phyloP scores from a whole-genome alignment of 257 asterid genomes.

The Verbena officinalis region DNA sequence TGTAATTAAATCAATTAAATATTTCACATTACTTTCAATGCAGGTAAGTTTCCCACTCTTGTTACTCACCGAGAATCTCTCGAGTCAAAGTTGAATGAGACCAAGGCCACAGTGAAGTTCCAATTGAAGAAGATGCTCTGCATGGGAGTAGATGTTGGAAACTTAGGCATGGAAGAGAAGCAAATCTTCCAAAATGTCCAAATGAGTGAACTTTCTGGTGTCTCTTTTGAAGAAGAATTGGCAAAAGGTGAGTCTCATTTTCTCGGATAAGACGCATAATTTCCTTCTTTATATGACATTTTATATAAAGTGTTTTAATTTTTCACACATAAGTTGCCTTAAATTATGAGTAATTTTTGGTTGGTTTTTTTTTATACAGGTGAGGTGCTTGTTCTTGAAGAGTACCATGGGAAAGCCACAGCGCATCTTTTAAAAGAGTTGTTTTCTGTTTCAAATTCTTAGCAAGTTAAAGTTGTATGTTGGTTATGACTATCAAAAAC shows the following conservation, averaged over 20 bases:
- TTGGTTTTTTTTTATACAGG: slow-evolving; percentile 36
- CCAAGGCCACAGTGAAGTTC: slow-evolving; percentile 57
- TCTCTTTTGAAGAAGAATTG: slow-evolving; percentile 58
- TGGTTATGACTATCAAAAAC: background rate
- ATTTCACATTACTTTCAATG: background rate
- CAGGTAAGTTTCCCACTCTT: slow-evolving; percentile 61
- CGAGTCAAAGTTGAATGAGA: slow-evolving; percentile 55
- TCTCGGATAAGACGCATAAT: background rate
- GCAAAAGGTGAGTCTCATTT: slow-evolving; percentile 46
- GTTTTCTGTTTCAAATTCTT: background rate
- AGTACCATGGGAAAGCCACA: slow-evolving; percentile 60
- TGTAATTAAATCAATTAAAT: too few relatives aligned
- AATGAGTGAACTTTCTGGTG: slow-evolving; percentile 56
- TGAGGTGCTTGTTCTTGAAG: slow-evolving; percentile 59
- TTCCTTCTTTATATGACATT: background rate
- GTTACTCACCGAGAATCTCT: slow-evolving; percentile 56
- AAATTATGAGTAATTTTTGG: background rate
- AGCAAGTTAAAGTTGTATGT: slow-evolving; percentile 6
- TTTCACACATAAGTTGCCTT: background rate
- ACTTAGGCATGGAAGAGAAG: slow-evolving; percentile 54
- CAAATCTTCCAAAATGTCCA: slow-evolving; percentile 56
- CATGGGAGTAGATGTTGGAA: slow-evolving; percentile 67
- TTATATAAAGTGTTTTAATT: background rate
- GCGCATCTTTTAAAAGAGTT: slow-evolving; percentile 42
- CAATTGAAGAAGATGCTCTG: slow-evolving; percentile 61